Base-by-base conservation (phyloP, 2,329 filamentous ascomycete genomes). In the Colletotrichum orchidophilum region DNA sequence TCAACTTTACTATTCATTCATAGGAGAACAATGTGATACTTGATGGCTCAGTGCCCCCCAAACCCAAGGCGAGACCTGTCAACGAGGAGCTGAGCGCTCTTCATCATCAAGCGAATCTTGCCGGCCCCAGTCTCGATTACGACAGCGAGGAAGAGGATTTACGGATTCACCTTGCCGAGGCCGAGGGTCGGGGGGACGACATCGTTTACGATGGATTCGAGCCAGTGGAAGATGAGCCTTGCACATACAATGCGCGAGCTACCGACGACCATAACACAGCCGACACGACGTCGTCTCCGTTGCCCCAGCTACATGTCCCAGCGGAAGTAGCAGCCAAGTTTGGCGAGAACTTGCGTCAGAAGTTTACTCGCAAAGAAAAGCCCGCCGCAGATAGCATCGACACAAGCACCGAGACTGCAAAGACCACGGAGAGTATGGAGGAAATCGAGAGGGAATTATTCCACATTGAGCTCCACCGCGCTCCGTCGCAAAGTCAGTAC, bases 1-100 rank as follows among this genome's bases (percentile, higher is more conserved):
- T 72, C 3, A 3, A 12, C 1, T 70, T 72, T 1, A 65, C 53
- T 0, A 65, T 72, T 3, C 54, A 70, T 7, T 24, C 52, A 7
- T 72, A 55, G 70, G 60, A 69, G 5, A 12, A 71, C 1, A 63
- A 69, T 3, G 2, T 72, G 1, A 53, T 70, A 1, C 8, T 70
- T 0, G 70, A 70, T 5, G 60, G 59, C 1, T 59, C 69, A 0
- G 53, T 71, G 0, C 65, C 69, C 0, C 15, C 18, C 5, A 53
- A 15, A 12, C 21, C 6, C 24, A 4, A 21, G 8, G 2, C 46
- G 1, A 27, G 46, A 29, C 1, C 5, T 2, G 49, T 54, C 0
- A 12, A 42, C 1, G 13, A 29, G 15, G 24, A 13, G 2, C 3
- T 2, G 4, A 6, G 8, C 59, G 12, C 7, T 29, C 21, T 24